Evolutionary conservation across 345 rosid genomes (phyloP).

Genomic region (Isatis tinctoria): DNA sequence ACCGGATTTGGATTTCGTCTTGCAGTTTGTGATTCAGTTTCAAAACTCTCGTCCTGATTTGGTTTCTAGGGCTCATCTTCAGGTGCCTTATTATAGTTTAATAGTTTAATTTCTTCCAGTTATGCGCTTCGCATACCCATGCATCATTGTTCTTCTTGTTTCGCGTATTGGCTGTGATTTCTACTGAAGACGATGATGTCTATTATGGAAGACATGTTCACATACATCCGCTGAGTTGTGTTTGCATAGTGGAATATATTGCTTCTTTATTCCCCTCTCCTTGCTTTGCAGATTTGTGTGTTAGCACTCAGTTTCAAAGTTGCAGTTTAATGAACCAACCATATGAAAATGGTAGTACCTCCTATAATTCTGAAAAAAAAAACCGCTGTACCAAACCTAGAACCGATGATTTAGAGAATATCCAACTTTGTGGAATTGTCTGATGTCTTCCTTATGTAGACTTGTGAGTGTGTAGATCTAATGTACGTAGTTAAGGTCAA

Average conservation of each 20-base stretch:
- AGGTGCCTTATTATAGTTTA: slow-evolving; percentile 44
- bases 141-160: background rate
- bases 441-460: no score
- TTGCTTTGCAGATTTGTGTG: background rate
- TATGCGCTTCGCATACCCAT: slow-evolving; percentile 1
- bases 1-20: slow-evolving; percentile 58
- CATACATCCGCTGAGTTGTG: background rate
- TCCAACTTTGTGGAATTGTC: background rate
- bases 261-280: background rate
- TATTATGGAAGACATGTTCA: background rate
- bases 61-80: slow-evolving; percentile 94
- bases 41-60: slow-evolving; percentile 89
- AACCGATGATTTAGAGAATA: background rate
- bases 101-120: background rate
- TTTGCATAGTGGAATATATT: background rate
- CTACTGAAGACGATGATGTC: background rate
- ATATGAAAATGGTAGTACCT: background rate
- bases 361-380: background rate
- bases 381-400: background rate
- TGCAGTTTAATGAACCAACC: background rate
- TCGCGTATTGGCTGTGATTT: background rate
- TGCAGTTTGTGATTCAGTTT: slow-evolving; percentile 76
- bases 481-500: slow-evolving; percentile 2
- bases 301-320: slow-evolving; percentile 9
- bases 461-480: background rate